Percentiles rank a stretch among this genome's conserved stretches.
These are phyloP conservation scores for Achaetomiella virescens DNA, from an alignment of 495 filamentous ascomycete genomes.

Conservation along the genomic window DNA sequence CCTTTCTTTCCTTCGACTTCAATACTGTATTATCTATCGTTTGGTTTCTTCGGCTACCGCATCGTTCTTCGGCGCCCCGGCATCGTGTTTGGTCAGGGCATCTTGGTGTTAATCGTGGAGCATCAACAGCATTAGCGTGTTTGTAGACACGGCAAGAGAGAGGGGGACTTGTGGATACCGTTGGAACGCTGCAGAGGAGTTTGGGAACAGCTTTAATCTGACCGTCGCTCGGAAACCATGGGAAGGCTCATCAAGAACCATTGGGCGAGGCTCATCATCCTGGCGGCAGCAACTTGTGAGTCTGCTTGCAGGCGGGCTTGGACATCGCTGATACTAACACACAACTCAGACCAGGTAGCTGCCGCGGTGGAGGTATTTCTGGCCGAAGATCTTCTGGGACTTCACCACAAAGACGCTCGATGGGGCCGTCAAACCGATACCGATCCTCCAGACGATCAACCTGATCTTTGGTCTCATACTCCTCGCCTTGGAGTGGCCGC, in stretches of 20 bases:
- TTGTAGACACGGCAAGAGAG: slow-evolving; percentile 26
- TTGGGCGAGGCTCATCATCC: slow-evolving; percentile 87
- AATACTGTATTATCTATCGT: slow-evolving; percentile 19
- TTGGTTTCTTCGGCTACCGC: neutral
- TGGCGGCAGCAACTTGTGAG: slow-evolving; percentile 80
- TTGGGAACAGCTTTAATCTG: slow-evolving; percentile 10
- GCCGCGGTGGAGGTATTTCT: slow-evolving; percentile 88
- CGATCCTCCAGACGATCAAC: slow-evolving; percentile 90
- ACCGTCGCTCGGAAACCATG: slow-evolving; percentile 51
- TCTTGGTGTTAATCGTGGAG: neutral
- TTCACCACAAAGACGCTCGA: slow-evolving; percentile 90
- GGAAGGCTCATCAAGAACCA: slow-evolving; percentile 98
- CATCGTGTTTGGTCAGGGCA: neutral
- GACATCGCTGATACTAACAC: slow-evolving; percentile 11
- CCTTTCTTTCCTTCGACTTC: slow-evolving; percentile 29
- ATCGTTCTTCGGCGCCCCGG: neutral
- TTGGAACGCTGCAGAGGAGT: neutral
- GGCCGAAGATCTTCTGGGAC: slow-evolving; percentile 99
- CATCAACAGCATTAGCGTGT: slow-evolving; percentile 15
- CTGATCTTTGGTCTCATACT: slow-evolving; percentile 79
- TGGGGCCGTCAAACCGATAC: slow-evolving; percentile 73
- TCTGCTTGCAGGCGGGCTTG: slow-evolving; percentile 14
- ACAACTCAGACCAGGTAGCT: slow-evolving; percentile 64
- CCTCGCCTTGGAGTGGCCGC: slow-evolving; percentile 87
- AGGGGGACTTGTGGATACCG: slow-evolving; percentile 10